phyloP scores from a whole-genome alignment of 805 yeast genomes.

The Zygotorulaspora danielsina region DNA sequence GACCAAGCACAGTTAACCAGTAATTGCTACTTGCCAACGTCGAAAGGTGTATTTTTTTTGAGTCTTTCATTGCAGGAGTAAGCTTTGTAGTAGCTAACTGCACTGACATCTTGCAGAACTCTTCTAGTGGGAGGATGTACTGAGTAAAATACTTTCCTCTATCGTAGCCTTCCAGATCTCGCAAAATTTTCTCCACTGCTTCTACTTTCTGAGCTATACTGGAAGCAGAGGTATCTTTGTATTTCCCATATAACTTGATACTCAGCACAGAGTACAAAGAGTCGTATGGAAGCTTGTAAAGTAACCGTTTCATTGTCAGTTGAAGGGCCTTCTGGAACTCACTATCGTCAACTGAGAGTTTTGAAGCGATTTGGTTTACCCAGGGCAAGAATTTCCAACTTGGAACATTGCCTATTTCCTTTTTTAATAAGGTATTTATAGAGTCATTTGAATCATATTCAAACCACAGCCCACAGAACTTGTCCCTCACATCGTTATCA shows the following conservation, averaged over 20 bases:
- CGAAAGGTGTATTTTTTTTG: slow-evolving; percentile 23
- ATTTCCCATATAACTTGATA: slow-evolving; percentile 43
- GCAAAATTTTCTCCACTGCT: slow-evolving; percentile 51
- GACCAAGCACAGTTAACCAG: slow-evolving; percentile 53
- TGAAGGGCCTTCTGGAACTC: slow-evolving; percentile 55
- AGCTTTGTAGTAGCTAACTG: slow-evolving; percentile 46
- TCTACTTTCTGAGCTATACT: slow-evolving; percentile 43
- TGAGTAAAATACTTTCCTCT: slow-evolving; percentile 25
- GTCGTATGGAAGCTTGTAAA: slow-evolving; percentile 66
- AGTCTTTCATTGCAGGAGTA: slow-evolving; percentile 15
- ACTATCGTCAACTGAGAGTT: slow-evolving; percentile 48
- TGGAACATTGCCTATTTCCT: slow-evolving; percentile 45
- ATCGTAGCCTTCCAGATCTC: slow-evolving; percentile 32
- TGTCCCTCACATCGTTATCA: slow-evolving; percentile 59
- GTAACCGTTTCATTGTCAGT: slow-evolving; percentile 43
- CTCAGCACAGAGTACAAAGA: slow-evolving; percentile 60
- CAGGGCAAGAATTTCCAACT: slow-evolving; percentile 66
- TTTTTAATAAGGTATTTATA: slow-evolving; percentile 42
- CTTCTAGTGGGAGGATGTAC: slow-evolving; percentile 44
- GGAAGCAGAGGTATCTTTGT: slow-evolving; percentile 35
- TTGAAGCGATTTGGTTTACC: slow-evolving; percentile 76
- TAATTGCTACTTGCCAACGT: slow-evolving; percentile 45
- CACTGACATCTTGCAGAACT: slow-evolving; percentile 49
- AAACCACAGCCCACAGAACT: slow-evolving; percentile 81
- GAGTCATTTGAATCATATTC: slow-evolving; percentile 47